A percentile compares a stretch with the other conserved stretches of the same genome.
Conservation (phyloP, 306 rosid genomes). For the Begonia loranthoides region DNA sequence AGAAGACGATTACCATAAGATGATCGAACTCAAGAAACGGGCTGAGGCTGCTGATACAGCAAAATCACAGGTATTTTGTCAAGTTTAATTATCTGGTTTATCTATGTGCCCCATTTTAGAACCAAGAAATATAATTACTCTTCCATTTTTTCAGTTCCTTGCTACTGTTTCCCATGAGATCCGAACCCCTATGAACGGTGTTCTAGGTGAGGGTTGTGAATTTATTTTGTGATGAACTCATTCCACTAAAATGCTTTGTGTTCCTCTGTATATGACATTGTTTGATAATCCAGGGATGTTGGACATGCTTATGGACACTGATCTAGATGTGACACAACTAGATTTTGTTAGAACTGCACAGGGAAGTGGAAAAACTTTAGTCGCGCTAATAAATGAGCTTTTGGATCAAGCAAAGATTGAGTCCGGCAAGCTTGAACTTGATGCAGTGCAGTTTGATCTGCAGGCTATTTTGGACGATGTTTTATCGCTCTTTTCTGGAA, state of each 20-base stretch:
- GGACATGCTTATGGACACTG: conserved; percentile 96
- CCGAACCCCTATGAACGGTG: conserved; percentile 98
- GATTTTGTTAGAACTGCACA: conserved; percentile 88
- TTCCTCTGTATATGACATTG: not conserved
- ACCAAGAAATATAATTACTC: not conserved
- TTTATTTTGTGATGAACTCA: too few relatives aligned
- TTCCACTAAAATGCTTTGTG: too few relatives aligned
- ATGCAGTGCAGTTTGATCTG: conserved; percentile 67
- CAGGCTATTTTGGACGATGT: conserved; percentile 83
- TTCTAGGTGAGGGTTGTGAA: conserved; percentile 52
- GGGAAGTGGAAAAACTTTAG: conserved; percentile 91
- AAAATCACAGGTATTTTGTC: conserved; percentile 64
- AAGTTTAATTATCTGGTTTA: too few relatives aligned
- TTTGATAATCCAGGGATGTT: conserved; percentile 71
- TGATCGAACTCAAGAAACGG: conserved; percentile 72
- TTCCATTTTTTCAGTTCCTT: conserved; percentile 46
- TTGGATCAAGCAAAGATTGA: conserved; percentile 97
- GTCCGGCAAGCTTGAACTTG: conserved; percentile 92
- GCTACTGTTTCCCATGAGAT: conserved; percentile 99
- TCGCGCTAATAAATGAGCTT: conserved; percentile 83
- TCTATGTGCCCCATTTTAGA: too few relatives aligned
- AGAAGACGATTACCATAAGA: conserved; percentile 61
- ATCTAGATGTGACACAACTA: conserved; percentile 77
- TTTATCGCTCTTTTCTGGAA: conserved; percentile 80
- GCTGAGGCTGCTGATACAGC: conserved; percentile 96